Base-by-base conservation (phyloP, 2,329 filamentous ascomycete genomes). In the Ambrosiella cleistominuta region DNA sequence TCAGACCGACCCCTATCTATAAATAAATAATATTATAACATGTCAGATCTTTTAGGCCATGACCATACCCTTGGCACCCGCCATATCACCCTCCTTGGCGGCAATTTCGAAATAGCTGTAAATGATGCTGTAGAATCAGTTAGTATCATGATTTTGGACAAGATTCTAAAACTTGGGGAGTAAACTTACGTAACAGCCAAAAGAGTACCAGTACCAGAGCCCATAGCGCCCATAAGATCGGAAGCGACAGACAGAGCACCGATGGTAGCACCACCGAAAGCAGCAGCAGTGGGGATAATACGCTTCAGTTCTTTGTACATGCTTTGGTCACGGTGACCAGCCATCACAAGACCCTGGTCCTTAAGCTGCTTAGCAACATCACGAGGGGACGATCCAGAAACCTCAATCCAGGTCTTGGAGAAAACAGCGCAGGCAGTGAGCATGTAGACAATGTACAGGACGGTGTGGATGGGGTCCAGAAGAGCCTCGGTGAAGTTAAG, bases 261-360 rank as follows among this genome's bases (percentile, higher is more conserved):
- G 76, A 98, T 98, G 78, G 91, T 97, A 65, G 93, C 93, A 79
- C 93, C 93, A 73, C 94, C 93, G 65, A 98, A 98, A 66, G 94
- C 93, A 64, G 93, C 93, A 62, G 93, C 94, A 61, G 93, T 97
- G 63, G 93, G 94, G 64, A 98, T 98, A 67, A 98, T 93, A 68
- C 93, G 86, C 86, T 98, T 98, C 64, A 98, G 82, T 76, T 98
- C 93, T 80, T 95, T 95, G 83, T 98, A 98, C 93, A 98, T 98
- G 78, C 87, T 94, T 80, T 97, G 91, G 73, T 98, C 94, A 75
- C 93, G 88, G 79, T 98, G 93, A 69, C 93, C 93, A 68, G 93
- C 91, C 94, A 98, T 98, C 66, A 98, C 91, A 60, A 98, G 85
- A 70, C 93, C 93, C 75, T 98, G 93, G 69, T 98, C 94, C 83